phyloP scores from a whole-genome alignment of 805 yeast genomes.

The Candida jianshihensis region DNA sequence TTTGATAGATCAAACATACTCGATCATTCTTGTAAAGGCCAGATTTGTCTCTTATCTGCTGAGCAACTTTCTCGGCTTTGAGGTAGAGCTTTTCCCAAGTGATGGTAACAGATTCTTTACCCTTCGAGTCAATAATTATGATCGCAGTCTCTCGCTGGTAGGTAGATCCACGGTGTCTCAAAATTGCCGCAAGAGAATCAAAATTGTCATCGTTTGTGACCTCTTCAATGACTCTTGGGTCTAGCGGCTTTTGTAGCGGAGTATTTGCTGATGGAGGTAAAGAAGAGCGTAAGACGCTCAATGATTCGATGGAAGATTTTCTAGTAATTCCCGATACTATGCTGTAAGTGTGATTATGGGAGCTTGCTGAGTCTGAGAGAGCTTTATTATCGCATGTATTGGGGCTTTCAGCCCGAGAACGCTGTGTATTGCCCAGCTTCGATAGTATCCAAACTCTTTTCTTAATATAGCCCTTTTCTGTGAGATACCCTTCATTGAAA shows the following conservation, averaged over 20 bases:
- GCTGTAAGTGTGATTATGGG: slow-evolving; percentile 20
- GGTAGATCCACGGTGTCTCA: slow-evolving; percentile 64
- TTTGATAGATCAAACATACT: slow-evolving; percentile 77
- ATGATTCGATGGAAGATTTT: slow-evolving; percentile 25
- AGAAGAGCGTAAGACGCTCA: slow-evolving; percentile 22
- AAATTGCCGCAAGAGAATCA: slow-evolving; percentile 62
- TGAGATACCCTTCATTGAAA: slow-evolving; percentile 60
- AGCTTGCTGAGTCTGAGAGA: slow-evolving; percentile 4
- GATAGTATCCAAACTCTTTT: slow-evolving; percentile 40
- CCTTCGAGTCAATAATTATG: slow-evolving; percentile 63
- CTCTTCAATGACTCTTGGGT: slow-evolving; percentile 45
- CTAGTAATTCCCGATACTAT: slow-evolving; percentile 18
- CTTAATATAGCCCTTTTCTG: slow-evolving; percentile 65
- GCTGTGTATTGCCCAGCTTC: slow-evolving; percentile 6
- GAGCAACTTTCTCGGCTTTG: slow-evolving; percentile 83
- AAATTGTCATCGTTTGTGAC: slow-evolving; percentile 34
- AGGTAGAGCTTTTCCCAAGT: slow-evolving; percentile 87
- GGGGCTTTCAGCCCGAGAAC: not conserved
- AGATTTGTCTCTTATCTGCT: slow-evolving; percentile 65
- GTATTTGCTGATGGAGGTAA: slow-evolving; percentile 24
- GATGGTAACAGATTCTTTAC: slow-evolving; percentile 69
- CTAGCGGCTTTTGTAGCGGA: slow-evolving; percentile 38
- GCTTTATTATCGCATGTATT: not conserved
- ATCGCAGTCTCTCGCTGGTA: slow-evolving; percentile 68
- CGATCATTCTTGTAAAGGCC: slow-evolving; percentile 76